These are phyloP conservation scores for Raffaelea ambrosiae DNA, from an alignment of 2,329 filamentous ascomycete genomes.

Conservation along the genomic window DNA sequence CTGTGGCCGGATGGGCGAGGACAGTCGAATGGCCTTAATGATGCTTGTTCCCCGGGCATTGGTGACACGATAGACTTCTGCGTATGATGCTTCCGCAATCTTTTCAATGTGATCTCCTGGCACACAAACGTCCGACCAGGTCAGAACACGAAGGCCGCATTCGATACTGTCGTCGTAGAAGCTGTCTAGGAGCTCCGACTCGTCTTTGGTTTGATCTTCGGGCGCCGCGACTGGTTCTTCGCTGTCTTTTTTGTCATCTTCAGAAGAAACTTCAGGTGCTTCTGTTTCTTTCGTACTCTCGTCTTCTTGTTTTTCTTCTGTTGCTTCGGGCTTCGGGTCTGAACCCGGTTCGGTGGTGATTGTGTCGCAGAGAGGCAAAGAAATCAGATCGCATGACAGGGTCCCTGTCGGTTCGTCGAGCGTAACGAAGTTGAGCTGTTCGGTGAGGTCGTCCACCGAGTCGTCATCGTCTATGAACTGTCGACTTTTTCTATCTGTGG, in stretches of 20 bases:
- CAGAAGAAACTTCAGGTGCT: neutral
- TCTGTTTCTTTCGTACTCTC: neutral
- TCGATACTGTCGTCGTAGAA: conserved; percentile 12
- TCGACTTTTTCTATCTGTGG: conserved; percentile 24
- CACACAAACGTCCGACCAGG: conserved; percentile 51
- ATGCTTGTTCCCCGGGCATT: conserved; percentile 54
- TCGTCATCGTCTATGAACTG: conserved; percentile 12
- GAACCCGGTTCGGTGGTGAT: no score
- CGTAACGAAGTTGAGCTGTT: conserved; percentile 12
- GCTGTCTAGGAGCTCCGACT: conserved; percentile 5
- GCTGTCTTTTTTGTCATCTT: neutral
- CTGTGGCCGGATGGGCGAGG: conserved; percentile 48
- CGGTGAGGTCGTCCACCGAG: conserved; percentile 14
- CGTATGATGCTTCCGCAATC: conserved; percentile 59
- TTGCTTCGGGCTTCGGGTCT: neutral
- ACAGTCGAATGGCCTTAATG: conserved; percentile 54
- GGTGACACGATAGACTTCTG: conserved; percentile 55
- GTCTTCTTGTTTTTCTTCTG: neutral
- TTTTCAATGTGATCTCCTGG: conserved; percentile 46
- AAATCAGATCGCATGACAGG: neutral
- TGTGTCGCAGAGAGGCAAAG: no score
- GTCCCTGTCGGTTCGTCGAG: conserved; percentile 6
- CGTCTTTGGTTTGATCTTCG: conserved; percentile 2
- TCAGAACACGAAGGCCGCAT: conserved; percentile 31
- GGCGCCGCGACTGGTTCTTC: neutral